These are phyloP conservation scores for Ceriops zippeliana DNA, from an alignment of 345 rosid genomes.

Conservation along the genomic window DNA sequence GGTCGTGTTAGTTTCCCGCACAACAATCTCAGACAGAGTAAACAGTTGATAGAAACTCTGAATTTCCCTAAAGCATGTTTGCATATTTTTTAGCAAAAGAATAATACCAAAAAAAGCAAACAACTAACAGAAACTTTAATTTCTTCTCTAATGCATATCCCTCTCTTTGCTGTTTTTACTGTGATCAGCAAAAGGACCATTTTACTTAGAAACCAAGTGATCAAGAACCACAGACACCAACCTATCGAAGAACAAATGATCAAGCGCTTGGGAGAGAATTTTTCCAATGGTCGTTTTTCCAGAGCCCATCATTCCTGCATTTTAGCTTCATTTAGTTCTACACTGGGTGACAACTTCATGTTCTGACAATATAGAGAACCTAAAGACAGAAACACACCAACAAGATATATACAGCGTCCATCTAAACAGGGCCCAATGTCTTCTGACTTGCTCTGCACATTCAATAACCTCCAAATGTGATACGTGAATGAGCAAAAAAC, in stretches of 20 bases:
- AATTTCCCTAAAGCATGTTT: no score
- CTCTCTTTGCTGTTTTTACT: not conserved
- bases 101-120: not conserved
- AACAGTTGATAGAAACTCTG: no score
- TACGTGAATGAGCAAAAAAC: constrained; percentile 10
- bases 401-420: constrained; percentile 85
- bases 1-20: no score
- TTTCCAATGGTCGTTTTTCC: constrained; percentile 97
- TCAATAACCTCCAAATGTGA: constrained; percentile 28
- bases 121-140: not conserved
- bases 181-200: not conserved
- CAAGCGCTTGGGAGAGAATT: constrained; percentile 66
- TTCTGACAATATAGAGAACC: constrained; percentile 5
- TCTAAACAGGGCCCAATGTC: constrained; percentile 71
- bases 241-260: constrained; percentile 80
- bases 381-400: constrained; percentile 61
- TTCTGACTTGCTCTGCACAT: constrained; percentile 71
- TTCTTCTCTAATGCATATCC: not conserved
- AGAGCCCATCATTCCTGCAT: constrained; percentile 95
- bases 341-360: not conserved
- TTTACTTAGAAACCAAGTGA: constrained; percentile 1
- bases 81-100: no score
- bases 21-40: no score
- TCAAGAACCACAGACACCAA: constrained; percentile 26
- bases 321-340: constrained; percentile 9